Evolutionary conservation across 345 rosid species (phyloP), one percentile per base, ranked within the genome.

Genomic region (Eucalyptus decipiens): DNA sequence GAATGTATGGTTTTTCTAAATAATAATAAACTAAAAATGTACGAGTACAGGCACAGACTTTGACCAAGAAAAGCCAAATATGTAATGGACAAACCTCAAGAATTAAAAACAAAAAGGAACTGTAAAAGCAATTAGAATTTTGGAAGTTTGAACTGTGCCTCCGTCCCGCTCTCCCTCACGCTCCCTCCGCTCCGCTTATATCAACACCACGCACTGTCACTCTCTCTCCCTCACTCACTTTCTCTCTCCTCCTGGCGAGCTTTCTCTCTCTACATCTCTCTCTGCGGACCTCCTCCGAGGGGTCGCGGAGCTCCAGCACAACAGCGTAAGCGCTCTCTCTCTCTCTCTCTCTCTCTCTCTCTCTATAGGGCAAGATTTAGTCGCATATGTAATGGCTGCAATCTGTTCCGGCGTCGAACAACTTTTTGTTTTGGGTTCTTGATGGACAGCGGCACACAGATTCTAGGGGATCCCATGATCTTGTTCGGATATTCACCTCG

Each of bases 111-210:
- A 34, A n/a, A 40, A 21, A 87, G n/a, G n/a, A n/a, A n/a, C n/a
- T n/a, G n/a, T n/a, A 19, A 21, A 65, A 26, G n/a, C n/a, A n/a
- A n/a, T n/a, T n/a, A n/a, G 80, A 8, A 1, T 9, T 88, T 90
- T 48, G 88, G 90, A 91, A 90, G 94, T 96, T 93, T 86, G 94
- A 96, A 96, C 94, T 90, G 94, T 91, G 56, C 87, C 92, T 40
- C 54, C 92, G 5, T 67, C 80, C 91, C 89, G 93, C 96, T 94
- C 94, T 95, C 95, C 91, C 92, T 88, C 93, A 47, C 48, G 48
- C 48, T 11, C 48, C 48, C 48, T 47, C 12, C 48, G 12, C 48
- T 47, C 48, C 48, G 48, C 48, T 47, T 47, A 47, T 48, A 48
- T 48, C 49, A 48, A 48, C 49, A 48, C 0, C 15, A 48, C 49